Percentiles rank a stretch among this genome's conserved stretches.
These are phyloP conservation scores for Gloeopeniophorella convolvens DNA, from an alignment of 768 basidiomycete species.

Conservation along the genomic window DNA sequence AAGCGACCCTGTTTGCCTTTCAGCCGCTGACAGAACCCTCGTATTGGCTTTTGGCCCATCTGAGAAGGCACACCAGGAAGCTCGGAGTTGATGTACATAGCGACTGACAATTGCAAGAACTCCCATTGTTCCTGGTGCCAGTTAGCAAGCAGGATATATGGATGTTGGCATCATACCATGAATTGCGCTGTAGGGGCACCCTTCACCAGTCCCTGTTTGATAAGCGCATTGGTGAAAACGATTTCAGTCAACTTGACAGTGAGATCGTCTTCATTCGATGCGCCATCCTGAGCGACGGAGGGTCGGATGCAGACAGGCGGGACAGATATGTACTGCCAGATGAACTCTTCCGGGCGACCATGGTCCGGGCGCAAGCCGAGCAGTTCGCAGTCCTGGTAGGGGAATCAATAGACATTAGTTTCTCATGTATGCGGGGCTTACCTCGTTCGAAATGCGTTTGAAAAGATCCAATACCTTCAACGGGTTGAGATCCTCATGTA, in stretches of 20 bases:
- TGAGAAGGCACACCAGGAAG: conserved; percentile 87
- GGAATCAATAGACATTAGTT: background rate
- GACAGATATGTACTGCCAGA: conserved; percentile 99
- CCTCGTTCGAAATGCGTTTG: conserved; percentile 87
- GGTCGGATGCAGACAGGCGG: conserved; percentile 97
- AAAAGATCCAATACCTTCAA: conserved; percentile 91
- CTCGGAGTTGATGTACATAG: conserved; percentile 98
- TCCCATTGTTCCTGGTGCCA: conserved; percentile 92
- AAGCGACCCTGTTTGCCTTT: conserved; percentile 99
- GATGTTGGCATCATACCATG: conserved; percentile 48
- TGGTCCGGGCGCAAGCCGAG: conserved; percentile 83
- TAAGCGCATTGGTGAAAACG: conserved; percentile 87
- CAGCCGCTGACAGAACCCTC: conserved; percentile 94
- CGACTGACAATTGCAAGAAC: conserved; percentile 87
- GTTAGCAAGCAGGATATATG: conserved; percentile 4
- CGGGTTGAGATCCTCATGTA: conserved; percentile 90
- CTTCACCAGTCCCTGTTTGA: conserved; percentile 83
- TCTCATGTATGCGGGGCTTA: conserved; percentile 27
- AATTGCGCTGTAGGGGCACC: conserved; percentile 85
- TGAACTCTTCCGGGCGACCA: conserved; percentile 92
- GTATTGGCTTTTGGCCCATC: conserved; percentile 87
- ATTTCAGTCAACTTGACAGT: conserved; percentile 98
- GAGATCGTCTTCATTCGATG: conserved; percentile 97
- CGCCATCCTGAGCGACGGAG: conserved; percentile 95
- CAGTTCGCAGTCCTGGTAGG: conserved; percentile 81